Evolutionary conservation across 2,329 filamentous ascomycete genomes (phyloP), one percentile per base, ranked within the genome.

Genomic region (Cryphonectria japonica): DNA sequence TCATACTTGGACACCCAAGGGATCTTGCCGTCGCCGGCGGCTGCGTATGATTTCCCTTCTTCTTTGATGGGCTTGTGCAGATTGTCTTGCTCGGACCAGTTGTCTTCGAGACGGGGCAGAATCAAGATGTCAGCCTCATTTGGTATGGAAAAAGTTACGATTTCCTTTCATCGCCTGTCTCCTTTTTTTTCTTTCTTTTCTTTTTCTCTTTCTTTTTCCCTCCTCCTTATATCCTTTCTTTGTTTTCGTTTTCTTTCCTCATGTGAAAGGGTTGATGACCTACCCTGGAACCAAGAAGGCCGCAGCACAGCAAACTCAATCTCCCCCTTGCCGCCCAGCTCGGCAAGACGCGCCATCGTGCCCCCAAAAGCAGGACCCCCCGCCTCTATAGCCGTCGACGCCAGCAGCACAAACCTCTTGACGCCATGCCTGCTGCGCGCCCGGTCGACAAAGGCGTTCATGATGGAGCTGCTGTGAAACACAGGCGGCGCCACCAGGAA

Each of bases 1-100:
- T 87, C 85, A 39, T 81, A 76, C 7, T 81, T 80, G 19, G 81
- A 81, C 6, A 87, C 78, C 76, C 83, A 86, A 0, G 84, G 83
- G n/a, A 86, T 78, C 72, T 79, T 81, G 32, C 84, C 85, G 9
- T 80, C 72, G 2, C 79, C 81, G 0, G 81, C 79, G 0, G 84
- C 83, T 8, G 83, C 83, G 73, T 83, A 82, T 19, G 86, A 78
- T 63, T 76, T 80, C 73, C 79, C 78, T 67, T 83, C 79, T 6
- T 81, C 76, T 37, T 76, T 79, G 72, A 86, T 82, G 3, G 77
- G 63, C 5, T 71, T 63, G 14, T 74, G 46, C 50, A 81, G 77
- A 26, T 41, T 65, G 0, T 59, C 41, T 50, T 78, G 73, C 69
- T 82, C 78, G 1, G 78, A 77, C 69, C 86, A 82, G 75, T 86